A percentile compares a stretch with the other conserved stretches of the same genome.
phyloP scores from a whole-genome alignment of 1,139 yeast species.

The Meyerozyma guilliermondii region DNA sequence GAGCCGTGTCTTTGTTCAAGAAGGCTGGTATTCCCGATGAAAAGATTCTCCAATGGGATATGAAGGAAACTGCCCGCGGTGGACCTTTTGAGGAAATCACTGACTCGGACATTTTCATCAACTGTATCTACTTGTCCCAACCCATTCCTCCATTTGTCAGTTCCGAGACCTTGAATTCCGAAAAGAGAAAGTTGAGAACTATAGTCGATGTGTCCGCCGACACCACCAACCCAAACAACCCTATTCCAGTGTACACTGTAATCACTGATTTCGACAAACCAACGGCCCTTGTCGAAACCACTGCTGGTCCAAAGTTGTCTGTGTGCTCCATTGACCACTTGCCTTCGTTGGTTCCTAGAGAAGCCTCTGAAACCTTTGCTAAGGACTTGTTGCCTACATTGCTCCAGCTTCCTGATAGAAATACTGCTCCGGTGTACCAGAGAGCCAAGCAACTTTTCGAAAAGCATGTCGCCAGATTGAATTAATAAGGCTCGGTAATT shows the following conservation, averaged over 20 bases:
- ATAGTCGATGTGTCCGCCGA: constrained; percentile 16
- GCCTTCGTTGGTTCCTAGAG: constrained; percentile 17
- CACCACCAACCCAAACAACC: constrained; percentile 17
- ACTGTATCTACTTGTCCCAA: constrained; percentile 16
- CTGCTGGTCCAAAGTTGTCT: constrained; percentile 14
- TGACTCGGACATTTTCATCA: constrained; percentile 13
- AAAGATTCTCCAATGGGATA: constrained; percentile 15
- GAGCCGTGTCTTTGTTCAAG: constrained; percentile 13
- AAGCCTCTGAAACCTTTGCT: constrained; percentile 14
- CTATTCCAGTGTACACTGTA: constrained; percentile 15
- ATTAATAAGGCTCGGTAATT: background rate
- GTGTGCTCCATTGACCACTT: constrained; percentile 16
- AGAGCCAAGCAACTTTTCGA: constrained; percentile 14
- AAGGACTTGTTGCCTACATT: constrained; percentile 15
- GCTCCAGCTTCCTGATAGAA: constrained; percentile 13
- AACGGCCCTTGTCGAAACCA: constrained; percentile 13
- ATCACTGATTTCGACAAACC: constrained; percentile 15
- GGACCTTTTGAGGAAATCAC: constrained; percentile 15
- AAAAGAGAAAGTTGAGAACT: constrained; percentile 12
- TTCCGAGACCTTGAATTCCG: constrained; percentile 10
- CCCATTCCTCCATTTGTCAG: constrained; percentile 15
- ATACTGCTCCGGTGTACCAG: constrained; percentile 15
- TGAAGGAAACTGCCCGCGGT: constrained; percentile 16
- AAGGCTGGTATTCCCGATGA: constrained; percentile 15
- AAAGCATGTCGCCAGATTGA: constrained; percentile 12